Base-by-base conservation (phyloP, 495 filamentous ascomycete genomes). In the Aspergillus asperescens region DNA sequence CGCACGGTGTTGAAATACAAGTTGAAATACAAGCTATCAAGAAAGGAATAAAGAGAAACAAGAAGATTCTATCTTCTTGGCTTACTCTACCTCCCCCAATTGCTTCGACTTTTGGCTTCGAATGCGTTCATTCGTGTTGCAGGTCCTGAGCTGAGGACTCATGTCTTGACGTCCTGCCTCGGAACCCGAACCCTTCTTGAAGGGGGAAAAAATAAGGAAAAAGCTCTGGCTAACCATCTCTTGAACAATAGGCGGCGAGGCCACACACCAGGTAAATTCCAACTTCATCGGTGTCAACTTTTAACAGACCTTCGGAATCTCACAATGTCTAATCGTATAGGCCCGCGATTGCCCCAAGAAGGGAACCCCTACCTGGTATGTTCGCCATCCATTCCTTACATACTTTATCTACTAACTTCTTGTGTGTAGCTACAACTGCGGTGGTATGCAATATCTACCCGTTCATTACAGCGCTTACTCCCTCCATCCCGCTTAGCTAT, bases 331-430 rank as follows among this genome's bases (percentile, higher is more conserved):
- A 43, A 54, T 61, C 52, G 29, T 61, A 42, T 63, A 88, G 87
- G 88, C 90, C 60, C 89, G 90, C 63, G 92, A 96, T 62, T 97
- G 92, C 80, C 91, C 92, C 58, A 90, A 86, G 79, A 88, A 90
- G 74, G 90, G 89, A 54, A 89, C 85, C 50, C 87, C 90, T 39
- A 94, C 91, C 66, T 97, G 92, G 84, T 89, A 75, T 70, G 76
- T 67, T 50, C 55, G 48, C 20, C 28, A 22, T 41, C 48, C 43
- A 39, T 42, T 28, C 31, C 6, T 55, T 45, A 13, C 32, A 44
- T 15, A 18, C 1, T 69, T 37, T 63, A 63, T 64, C 19, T 48
- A 41, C 66, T 63, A 63, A 67, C 47, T 40, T 50, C 12, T 46
- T 34, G 34, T 7, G 23, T 40, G 52, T 68, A 83, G 80, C 78